These are phyloP conservation scores for Nyssa sinensis DNA, from an alignment of 148 eudicot genomes.

Conservation along the genomic window DNA sequence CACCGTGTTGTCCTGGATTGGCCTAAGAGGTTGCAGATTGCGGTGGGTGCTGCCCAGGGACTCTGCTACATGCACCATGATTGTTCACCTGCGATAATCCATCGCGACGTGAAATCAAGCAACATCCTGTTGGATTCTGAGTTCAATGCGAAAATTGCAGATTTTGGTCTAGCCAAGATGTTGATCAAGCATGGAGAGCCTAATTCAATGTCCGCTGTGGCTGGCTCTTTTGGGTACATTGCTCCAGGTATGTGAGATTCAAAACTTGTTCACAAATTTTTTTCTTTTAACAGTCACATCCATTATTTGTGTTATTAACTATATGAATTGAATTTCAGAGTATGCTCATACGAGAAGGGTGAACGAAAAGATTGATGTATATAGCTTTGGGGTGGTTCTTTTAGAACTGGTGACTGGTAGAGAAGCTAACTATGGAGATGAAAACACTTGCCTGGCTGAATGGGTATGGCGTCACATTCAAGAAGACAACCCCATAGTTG, in stretches of 20 bases:
- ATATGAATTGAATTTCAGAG: conserved; percentile 9
- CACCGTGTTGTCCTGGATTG: conserved; percentile 21
- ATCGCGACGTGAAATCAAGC: conserved; percentile 40
- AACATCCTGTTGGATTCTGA: conserved; percentile 32
- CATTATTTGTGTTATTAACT: not conserved
- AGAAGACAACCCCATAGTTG: conserved; percentile 4
- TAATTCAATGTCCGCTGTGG: conserved; percentile 32
- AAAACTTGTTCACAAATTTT: too few relatives aligned
- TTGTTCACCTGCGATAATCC: conserved; percentile 28
- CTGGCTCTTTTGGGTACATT: conserved; percentile 38
- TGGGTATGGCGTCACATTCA: conserved; percentile 13
- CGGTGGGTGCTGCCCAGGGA: conserved; percentile 38
- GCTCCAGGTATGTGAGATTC: conserved; percentile 28
- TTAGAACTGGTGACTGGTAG: conserved; percentile 17
- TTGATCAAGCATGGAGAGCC: conserved; percentile 24
- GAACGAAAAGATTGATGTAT: conserved; percentile 13
- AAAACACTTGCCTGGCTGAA: conserved; percentile 5
- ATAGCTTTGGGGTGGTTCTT: conserved; percentile 20
- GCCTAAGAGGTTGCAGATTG: conserved; percentile 33
- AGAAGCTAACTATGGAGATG: conserved; percentile 2
- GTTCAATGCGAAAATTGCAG: conserved; percentile 34
- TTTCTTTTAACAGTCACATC: not conserved
- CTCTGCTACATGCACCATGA: conserved; percentile 45
- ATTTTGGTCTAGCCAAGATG: conserved; percentile 40
- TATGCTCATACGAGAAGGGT: conserved; percentile 10